Percentiles rank a stretch among this genome's conserved stretches.
These are phyloP conservation scores for Fusarium sp. DNA, from an alignment of 2,329 filamentous ascomycete genomes.

Conservation along the genomic window DNA sequence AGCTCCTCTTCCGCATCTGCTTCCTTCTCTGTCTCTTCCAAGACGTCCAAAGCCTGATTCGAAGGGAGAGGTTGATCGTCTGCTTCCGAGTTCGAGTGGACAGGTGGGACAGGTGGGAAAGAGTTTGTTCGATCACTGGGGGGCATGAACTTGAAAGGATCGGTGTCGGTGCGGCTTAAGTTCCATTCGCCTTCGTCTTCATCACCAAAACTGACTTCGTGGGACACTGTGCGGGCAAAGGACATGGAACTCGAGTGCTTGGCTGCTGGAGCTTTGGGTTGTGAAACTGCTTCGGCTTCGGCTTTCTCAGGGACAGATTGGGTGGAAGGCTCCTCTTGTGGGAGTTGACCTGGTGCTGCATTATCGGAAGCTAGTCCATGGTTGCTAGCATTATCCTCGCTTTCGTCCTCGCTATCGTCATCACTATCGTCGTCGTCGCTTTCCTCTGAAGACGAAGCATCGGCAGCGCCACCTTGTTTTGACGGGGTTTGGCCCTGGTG, in stretches of 20 bases:
- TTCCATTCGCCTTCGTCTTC: constrained; percentile 74
- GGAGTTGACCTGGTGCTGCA: constrained; percentile 17
- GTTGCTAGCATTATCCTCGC: constrained; percentile 41
- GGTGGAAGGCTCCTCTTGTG: constrained; percentile 21
- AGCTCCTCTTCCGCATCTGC: constrained; percentile 60
- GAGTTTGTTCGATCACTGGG: constrained; percentile 73
- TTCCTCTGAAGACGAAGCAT: constrained; percentile 45
- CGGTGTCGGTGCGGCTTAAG: constrained; percentile 65
- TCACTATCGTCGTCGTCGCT: constrained; percentile 42
- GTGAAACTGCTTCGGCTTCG: constrained; percentile 29
- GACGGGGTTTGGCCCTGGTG: constrained; percentile 19
- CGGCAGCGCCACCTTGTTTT: constrained; percentile 17
- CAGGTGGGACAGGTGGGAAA: constrained; percentile 70
- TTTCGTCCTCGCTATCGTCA: constrained; percentile 36
- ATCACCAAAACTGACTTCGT: constrained; percentile 73
- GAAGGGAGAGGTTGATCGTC: constrained; percentile 59
- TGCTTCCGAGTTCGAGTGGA: constrained; percentile 48
- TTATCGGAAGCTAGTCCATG: constrained; percentile 48
- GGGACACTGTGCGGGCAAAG: constrained; percentile 74
- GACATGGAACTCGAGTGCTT: constrained; percentile 74
- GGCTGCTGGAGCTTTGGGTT: constrained; percentile 53
- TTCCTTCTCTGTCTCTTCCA: constrained; percentile 67
- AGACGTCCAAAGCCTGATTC: constrained; percentile 68
- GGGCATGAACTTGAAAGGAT: constrained; percentile 73
- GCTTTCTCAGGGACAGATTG: constrained; percentile 30